Evolutionary conservation across 139 green algal species (phyloP).

Genomic region (Chloropicon primus): DNA sequence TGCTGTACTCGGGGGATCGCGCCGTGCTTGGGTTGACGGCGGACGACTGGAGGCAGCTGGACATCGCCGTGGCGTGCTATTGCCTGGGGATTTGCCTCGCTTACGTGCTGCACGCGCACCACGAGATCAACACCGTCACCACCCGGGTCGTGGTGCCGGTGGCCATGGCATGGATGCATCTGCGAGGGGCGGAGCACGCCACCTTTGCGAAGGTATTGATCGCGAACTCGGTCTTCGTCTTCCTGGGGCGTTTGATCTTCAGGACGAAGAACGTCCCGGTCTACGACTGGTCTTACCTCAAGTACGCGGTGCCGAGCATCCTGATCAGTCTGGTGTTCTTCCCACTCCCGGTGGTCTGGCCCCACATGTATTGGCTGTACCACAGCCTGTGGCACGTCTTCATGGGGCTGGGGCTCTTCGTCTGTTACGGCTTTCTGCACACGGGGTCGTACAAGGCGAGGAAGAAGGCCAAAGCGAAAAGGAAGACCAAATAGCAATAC

Average conservation of each 20-base stretch:
- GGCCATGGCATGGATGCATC: not conserved
- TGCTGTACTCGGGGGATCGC: not conserved
- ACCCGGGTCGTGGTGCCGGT: not conserved
- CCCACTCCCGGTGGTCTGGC: not conserved
- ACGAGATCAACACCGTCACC: not conserved
- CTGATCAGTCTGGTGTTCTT: not conserved
- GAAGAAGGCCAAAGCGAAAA: too few species aligned
- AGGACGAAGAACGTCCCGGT: not conserved
- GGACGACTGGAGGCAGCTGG: not conserved
- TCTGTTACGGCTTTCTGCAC: not conserved
- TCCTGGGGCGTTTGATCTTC: not conserved
- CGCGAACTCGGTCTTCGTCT: not conserved
- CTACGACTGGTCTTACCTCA: not conserved
- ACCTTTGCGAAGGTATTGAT: not conserved
- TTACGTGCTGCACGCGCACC: not conserved
- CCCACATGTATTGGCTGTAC: constrained; percentile 3
- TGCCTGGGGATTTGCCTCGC: not conserved
- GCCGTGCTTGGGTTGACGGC: not conserved
- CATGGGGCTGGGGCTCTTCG: not conserved
- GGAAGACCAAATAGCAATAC: too few species aligned
- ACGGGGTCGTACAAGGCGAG: not conserved
- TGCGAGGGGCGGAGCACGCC: not conserved
- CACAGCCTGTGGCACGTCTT: constrained; percentile 4
- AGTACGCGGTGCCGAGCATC: not conserved
- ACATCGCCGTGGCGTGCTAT: not conserved